Conservation (phyloP, 441 rosid species). For the Gossypium laxum region DNA sequence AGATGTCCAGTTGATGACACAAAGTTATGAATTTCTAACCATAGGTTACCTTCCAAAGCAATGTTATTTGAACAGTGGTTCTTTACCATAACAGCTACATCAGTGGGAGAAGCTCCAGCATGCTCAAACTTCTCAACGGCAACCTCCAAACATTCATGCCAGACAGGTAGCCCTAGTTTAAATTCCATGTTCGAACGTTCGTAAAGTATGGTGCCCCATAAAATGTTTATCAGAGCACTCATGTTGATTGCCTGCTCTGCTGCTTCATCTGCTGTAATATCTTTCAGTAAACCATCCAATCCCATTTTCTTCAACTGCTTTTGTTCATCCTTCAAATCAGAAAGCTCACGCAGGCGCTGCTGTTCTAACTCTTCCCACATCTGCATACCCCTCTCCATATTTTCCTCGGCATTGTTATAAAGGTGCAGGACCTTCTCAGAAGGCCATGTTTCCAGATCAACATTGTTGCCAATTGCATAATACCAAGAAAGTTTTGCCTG, state of each 20-base stretch:
- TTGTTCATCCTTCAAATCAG: constrained; percentile 19
- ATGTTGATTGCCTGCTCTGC: constrained; percentile 28
- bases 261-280: constrained; percentile 31
- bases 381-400: constrained; percentile 45
- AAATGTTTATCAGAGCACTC: constrained; percentile 44
- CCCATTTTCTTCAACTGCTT: constrained; percentile 23
- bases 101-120: constrained; percentile 44
- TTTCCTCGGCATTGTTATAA: constrained; percentile 47
- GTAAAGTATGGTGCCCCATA: constrained; percentile 47
- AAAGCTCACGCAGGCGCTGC: constrained; percentile 17
- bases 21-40: background rate
- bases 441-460: constrained; percentile 43
- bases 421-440: constrained; percentile 30
- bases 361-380: constrained; percentile 35
- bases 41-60: constrained; percentile 38
- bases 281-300: constrained; percentile 27
- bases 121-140: constrained; percentile 50
- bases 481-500: constrained; percentile 66
- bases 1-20: constrained; percentile 2
- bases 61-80: constrained; percentile 36
- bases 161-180: constrained; percentile 42
- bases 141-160: constrained; percentile 48
- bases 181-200: constrained; percentile 56
- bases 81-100: constrained; percentile 34
- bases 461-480: constrained; percentile 36